Conservation (phyloP, 2,329 filamentous ascomycete species). For the Penicillium sp. region DNA sequence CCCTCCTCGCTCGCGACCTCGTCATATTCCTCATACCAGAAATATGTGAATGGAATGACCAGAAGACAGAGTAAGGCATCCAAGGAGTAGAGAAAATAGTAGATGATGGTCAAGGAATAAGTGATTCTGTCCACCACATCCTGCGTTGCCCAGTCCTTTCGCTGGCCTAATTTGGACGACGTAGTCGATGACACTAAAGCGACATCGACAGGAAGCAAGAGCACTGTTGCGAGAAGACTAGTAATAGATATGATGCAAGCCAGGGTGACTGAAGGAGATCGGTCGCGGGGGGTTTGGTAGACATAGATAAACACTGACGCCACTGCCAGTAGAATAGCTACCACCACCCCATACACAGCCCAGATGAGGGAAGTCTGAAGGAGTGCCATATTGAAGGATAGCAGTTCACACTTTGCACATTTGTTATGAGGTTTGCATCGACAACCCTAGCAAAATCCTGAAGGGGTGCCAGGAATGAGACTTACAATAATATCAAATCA, state of each 20-base stretch:
- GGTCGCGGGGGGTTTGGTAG: slow-evolving; percentile 85
- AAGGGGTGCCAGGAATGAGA: background rate
- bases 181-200: slow-evolving; percentile 89
- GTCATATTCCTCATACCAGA: slow-evolving; percentile 97
- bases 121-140: slow-evolving; percentile 74
- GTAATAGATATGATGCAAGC: slow-evolving; percentile 87
- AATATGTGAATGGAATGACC: slow-evolving; percentile 93
- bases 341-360: slow-evolving; percentile 83
- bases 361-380: slow-evolving; percentile 90
- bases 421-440: background rate
- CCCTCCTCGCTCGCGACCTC: slow-evolving; percentile 82
- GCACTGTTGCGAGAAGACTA: slow-evolving; percentile 81
- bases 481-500: background rate
- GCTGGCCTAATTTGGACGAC: slow-evolving; percentile 68
- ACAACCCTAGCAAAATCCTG: background rate
- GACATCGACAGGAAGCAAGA: slow-evolving; percentile 92
- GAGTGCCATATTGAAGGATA: slow-evolving; percentile 54
- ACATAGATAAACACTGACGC: slow-evolving; percentile 83
- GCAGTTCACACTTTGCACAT: slow-evolving; percentile 12
- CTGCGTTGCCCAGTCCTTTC: slow-evolving; percentile 93
- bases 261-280: slow-evolving; percentile 74
- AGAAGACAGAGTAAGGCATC: slow-evolving; percentile 87
- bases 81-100: slow-evolving; percentile 88
- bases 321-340: slow-evolving; percentile 71
- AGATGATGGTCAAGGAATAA: slow-evolving; percentile 78